Base-by-base conservation (phyloP, 176 grass and related monocot species). In the Alloteropsis semialata region DNA sequence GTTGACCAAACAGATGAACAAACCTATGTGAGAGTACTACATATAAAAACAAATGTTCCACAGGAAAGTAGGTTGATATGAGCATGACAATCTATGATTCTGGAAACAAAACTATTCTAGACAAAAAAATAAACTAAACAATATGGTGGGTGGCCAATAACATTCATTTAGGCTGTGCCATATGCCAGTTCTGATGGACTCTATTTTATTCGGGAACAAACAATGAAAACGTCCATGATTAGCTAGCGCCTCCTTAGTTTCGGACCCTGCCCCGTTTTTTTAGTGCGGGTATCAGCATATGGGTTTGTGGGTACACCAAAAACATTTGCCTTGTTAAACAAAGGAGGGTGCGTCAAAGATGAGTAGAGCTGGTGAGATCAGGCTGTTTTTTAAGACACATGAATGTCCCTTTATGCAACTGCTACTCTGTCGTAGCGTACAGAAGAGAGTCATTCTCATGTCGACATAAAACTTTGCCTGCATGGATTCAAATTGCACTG, bases 1-100 rank as follows among this genome's bases (percentile, higher is more conserved):
- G 88, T 82, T 90, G 88, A 90, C 88, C 79, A 86, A 90, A 60
- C 66, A 83, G 66, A 60, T 53, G 65, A 83, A 13, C 74, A 48
- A 74, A 59, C 66, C 50, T 70, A 73, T 60, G 48, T n/a, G 68
- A 78, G 48, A 65, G 38, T 65, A 70, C 25, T 44, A 66, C 25
- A n/a, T n/a, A n/a, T n/a, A n/a, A 67, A 78, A 86, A 17, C 73
- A 72, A 39, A 64, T 49, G 46, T 10, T 72, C 34, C 56, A 82
- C 30, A 73, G 17, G 46, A 13, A 79, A 74, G 60, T 79, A 73
- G 50, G 72, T 74, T 61, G 65, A 65, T 79, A 11, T 8, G 48
- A 27, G 30, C 8, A 77, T 83, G 66, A 30, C 74, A 57, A 27
- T 18, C 65, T 83, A 79, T 79, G 74, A 79, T 90, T 87, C 59